phyloP scores from a whole-genome alignment of 2,329 filamentous ascomycete species.

The Aspergillus ochraceus region DNA sequence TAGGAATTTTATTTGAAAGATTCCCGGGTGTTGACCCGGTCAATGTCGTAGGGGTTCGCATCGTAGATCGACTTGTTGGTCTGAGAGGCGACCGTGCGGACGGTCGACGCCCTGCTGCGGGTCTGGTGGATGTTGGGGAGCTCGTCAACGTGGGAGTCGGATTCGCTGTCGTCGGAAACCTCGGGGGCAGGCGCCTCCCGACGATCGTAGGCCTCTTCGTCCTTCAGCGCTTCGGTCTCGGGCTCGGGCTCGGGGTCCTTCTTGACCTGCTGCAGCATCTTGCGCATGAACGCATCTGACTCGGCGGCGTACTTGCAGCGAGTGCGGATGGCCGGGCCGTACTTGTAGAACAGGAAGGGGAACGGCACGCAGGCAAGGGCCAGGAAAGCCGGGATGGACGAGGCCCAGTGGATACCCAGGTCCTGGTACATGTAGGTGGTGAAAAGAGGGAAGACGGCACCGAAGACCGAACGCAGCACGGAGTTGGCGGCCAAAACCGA shows the following conservation, averaged over 20 bases:
- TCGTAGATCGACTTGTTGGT: constrained; percentile 36
- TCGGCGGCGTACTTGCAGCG: constrained; percentile 43
- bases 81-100: constrained; percentile 22
- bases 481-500: constrained; percentile 47
- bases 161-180: constrained; percentile 21
- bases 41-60: constrained; percentile 46
- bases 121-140: constrained; percentile 22
- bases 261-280: constrained; percentile 30
- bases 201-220: constrained; percentile 30
- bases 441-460: constrained; percentile 51
- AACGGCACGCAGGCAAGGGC: constrained; percentile 47
- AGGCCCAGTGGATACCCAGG: constrained; percentile 51
- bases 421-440: constrained; percentile 46
- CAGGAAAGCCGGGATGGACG: constrained; percentile 47
- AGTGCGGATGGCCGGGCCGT: constrained; percentile 40
- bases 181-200: constrained; percentile 33
- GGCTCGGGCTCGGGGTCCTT: constrained; percentile 4
- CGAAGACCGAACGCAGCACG: constrained; percentile 48
- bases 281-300: constrained; percentile 39
- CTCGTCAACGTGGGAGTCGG: constrained; percentile 22
- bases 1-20: constrained; percentile 29
- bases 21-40: constrained; percentile 44
- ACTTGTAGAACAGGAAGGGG: constrained; percentile 47
- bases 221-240: constrained; percentile 13
- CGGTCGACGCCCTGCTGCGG: constrained; percentile 29